A percentile compares a stretch with the other conserved stretches of the same genome.
Evolutionary conservation across 768 basidiomycete genomes (phyloP).

Genomic region (Serendipita indica): DNA sequence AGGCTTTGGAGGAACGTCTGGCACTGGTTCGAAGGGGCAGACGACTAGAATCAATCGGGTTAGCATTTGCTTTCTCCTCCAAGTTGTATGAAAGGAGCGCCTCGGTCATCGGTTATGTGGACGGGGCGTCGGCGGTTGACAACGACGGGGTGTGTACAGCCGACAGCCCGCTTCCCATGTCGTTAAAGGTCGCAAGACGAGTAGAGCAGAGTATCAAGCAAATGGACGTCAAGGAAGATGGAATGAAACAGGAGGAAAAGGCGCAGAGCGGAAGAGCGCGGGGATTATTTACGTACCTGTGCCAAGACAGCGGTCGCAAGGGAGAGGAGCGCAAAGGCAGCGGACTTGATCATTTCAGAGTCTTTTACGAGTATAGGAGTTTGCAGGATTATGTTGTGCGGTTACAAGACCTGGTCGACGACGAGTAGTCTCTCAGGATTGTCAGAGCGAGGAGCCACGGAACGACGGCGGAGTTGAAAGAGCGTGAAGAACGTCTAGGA

Average conservation of each 20-base stretch:
- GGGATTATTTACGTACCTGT: neutral
- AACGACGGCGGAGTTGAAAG: too few species aligned
- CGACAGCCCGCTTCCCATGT: neutral
- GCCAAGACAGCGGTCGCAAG: neutral
- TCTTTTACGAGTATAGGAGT: too few species aligned
- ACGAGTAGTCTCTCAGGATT: too few species aligned
- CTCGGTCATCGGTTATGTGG: too few species aligned
- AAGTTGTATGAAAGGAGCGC: too few species aligned
- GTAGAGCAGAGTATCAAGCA: neutral
- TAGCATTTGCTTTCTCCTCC: too few species aligned
- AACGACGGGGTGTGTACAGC: neutral
- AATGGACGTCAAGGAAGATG: neutral
- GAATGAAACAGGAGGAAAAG: neutral
- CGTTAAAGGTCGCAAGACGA: neutral
- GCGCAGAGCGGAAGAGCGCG: neutral
- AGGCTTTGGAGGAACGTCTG: slow-evolving; percentile 42
- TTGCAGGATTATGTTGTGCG: too few species aligned
- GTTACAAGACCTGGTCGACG: too few species aligned
- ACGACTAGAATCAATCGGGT: slow-evolving; percentile 19
- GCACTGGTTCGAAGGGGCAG: slow-evolving; percentile 43
- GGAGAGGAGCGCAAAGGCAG: neutral
- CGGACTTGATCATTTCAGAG: neutral
- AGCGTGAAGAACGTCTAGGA: too few species aligned
- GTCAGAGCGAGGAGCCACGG: too few species aligned
- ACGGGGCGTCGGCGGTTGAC: slow-evolving; percentile 1